These are phyloP conservation scores for Pyronema domesticum DNA, from an alignment of 495 filamentous ascomycete genomes.

Conservation along the genomic window DNA sequence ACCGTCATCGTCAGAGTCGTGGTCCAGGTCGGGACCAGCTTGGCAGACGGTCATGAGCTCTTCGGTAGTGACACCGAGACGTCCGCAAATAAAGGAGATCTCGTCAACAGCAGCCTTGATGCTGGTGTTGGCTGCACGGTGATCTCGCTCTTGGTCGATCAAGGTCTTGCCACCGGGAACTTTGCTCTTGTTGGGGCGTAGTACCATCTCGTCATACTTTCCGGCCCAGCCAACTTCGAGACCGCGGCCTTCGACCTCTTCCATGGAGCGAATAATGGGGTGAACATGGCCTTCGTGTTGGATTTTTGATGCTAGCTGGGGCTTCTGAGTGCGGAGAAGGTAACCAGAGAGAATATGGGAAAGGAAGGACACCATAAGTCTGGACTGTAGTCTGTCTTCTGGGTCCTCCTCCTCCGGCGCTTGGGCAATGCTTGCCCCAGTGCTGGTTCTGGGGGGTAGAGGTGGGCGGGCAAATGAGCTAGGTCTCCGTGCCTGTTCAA, in stretches of 20 bases:
- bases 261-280: neutral
- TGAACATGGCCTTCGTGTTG: constrained; percentile 3
- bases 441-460: constrained; percentile 18
- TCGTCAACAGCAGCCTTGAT: constrained; percentile 18
- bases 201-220: constrained; percentile 28
- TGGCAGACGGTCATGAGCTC: constrained; percentile 31
- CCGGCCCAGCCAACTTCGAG: constrained; percentile 56
- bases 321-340: constrained; percentile 29
- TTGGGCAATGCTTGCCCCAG: constrained; percentile 22
- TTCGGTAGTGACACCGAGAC: constrained; percentile 28
- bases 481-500: constrained; percentile 10
- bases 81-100: constrained; percentile 15
- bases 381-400: constrained; percentile 45
- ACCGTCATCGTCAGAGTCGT: constrained; percentile 15
- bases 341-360: constrained; percentile 75
- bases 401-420: constrained; percentile 69
- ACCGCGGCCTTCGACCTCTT: constrained; percentile 38
- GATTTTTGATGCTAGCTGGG: neutral
- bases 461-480: constrained; percentile 13
- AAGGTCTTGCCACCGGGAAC: constrained; percentile 20
- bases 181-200: constrained; percentile 19
- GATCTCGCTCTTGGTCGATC: constrained; percentile 21
- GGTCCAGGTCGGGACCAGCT: constrained; percentile 17
- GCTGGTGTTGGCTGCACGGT: constrained; percentile 13
- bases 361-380: constrained; percentile 67